These are phyloP conservation scores for Rugonectria rugulosa DNA, from an alignment of 2,329 filamentous ascomycete genomes.

Conservation along the genomic window DNA sequence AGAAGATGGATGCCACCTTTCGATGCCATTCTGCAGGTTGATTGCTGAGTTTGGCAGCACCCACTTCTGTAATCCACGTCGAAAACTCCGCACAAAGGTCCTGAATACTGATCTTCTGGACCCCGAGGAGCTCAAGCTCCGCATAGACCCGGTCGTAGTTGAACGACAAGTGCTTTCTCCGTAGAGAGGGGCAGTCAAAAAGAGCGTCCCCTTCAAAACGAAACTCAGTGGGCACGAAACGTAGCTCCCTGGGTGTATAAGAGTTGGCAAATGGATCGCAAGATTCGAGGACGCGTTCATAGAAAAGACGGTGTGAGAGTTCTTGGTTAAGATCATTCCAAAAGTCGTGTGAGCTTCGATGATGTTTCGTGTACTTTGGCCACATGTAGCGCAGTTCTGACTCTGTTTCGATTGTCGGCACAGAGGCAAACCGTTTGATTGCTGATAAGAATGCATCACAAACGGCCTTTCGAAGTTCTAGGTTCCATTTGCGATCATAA, in stretches of 20 bases:
- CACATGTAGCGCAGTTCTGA: background rate
- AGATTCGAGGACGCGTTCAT: background rate
- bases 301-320: background rate
- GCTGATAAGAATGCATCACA: background rate
- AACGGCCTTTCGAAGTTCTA: constrained; percentile 1
- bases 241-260: background rate
- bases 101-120: background rate
- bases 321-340: background rate
- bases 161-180: background rate
- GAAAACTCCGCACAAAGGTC: background rate
- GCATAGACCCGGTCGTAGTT: background rate
- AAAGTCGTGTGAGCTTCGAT: background rate
- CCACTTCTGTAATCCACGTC: background rate
- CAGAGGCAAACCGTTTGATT: background rate
- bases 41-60: background rate
- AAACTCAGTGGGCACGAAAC: background rate
- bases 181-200: background rate
- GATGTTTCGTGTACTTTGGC: constrained; percentile 7
- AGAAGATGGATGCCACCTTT: background rate
- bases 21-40: constrained; percentile 2
- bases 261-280: background rate
- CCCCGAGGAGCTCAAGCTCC: background rate
- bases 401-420: background rate
- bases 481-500: constrained; percentile 30
- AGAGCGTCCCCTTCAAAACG: constrained; percentile 2